A percentile compares a stretch with the other conserved stretches of the same genome.
Evolutionary conservation across 495 filamentous ascomycete genomes (phyloP).

Genomic region (Trichoderma orchidacearum): DNA sequence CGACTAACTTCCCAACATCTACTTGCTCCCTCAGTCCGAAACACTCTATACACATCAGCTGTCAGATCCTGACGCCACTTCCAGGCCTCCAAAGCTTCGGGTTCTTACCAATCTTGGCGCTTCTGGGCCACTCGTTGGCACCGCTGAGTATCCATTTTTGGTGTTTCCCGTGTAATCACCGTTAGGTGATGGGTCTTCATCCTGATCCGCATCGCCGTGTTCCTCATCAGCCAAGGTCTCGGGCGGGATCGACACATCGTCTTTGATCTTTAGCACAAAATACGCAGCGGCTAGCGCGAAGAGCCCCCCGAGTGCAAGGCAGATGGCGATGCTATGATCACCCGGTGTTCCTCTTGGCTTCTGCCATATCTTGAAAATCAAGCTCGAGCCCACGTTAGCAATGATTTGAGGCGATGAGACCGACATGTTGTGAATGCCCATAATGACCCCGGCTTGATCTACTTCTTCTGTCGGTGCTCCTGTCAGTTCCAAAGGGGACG

Average conservation of each 20-base stretch:
- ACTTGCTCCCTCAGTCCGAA: not conserved
- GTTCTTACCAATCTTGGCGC: not conserved
- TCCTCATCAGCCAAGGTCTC: not conserved
- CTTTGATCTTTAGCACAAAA: slow-evolving; percentile 36
- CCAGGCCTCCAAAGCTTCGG: not conserved
- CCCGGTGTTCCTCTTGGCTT: slow-evolving; percentile 70
- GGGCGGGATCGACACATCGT: slow-evolving; percentile 13
- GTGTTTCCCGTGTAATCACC: not conserved
- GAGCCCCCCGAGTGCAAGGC: slow-evolving; percentile 66
- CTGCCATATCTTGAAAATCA: slow-evolving; percentile 69
- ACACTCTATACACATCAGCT: not conserved
- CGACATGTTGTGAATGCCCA: slow-evolving; percentile 87
- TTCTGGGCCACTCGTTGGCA: not conserved
- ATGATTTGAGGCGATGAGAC: slow-evolving; percentile 80
- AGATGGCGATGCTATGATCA: slow-evolving; percentile 77
- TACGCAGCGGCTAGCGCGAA: slow-evolving; percentile 67
- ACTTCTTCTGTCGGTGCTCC: slow-evolving; percentile 25
- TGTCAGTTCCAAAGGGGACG: not conserved
- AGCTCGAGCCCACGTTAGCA: slow-evolving; percentile 65
- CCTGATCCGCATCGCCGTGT: not conserved
- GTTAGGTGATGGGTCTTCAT: not conserved
- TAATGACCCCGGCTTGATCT: slow-evolving; percentile 76
- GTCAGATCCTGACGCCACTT: not conserved
- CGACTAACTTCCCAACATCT: not conserved
- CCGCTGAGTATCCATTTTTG: not conserved